Evolutionary conservation across 169 alveolate genomes (phyloP).

Genomic region (Eimeria mitis): DNA sequence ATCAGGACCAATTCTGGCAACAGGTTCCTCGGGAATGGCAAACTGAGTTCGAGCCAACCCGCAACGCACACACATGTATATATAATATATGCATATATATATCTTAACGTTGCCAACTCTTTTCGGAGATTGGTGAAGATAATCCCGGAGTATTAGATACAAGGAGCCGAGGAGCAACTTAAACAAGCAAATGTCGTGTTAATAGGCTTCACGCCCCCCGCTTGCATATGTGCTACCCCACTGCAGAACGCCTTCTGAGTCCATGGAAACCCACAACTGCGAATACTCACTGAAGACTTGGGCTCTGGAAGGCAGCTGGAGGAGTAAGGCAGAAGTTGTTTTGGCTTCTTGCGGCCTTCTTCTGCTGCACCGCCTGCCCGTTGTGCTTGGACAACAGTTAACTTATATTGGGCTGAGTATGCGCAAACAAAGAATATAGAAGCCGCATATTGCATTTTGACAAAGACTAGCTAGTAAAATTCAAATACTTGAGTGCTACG

Average conservation of each 20-base stretch:
- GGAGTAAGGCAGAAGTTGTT: conserved; percentile 80
- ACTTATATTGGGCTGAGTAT: conserved; percentile 78
- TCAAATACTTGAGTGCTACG: background rate
- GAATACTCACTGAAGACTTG: conserved; percentile 70
- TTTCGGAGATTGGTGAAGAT: background rate
- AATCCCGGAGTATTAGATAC: background rate
- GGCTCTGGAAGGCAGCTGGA: conserved; percentile 83
- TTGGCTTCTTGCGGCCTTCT: conserved; percentile 70
- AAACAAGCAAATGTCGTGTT: too few species aligned
- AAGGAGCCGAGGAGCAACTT: background rate
- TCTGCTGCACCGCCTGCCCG: conserved; percentile 64
- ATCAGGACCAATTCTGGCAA: conserved; percentile 75
- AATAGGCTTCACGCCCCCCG: background rate
- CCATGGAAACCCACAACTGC: background rate
- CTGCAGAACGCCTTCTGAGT: background rate
- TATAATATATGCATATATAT: too few species aligned
- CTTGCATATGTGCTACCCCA: background rate
- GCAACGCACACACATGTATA: background rate
- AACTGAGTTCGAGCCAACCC: conserved; percentile 38
- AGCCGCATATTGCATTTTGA: background rate
- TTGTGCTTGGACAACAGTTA: conserved; percentile 79
- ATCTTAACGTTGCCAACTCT: background rate
- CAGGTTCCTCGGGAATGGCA: conserved; percentile 81
- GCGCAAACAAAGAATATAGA: background rate
- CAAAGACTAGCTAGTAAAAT: background rate